A percentile compares a stretch with the other conserved stretches of the same genome.
phyloP scores from a whole-genome alignment of 192 early-diverging fungal genomes.

The Podila epigama region DNA sequence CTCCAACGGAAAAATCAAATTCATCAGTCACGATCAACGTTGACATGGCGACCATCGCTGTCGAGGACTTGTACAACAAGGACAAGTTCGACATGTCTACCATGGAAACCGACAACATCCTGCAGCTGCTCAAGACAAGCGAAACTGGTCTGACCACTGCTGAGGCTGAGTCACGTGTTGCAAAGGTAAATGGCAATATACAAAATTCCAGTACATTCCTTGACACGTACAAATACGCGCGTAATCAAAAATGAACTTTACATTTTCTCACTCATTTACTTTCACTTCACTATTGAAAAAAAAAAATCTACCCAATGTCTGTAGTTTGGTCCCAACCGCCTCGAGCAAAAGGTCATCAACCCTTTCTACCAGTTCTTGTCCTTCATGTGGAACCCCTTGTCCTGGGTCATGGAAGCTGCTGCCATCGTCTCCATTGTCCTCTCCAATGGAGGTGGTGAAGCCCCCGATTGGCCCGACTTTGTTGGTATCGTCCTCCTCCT shows the following conservation, averaged over 20 bases:
- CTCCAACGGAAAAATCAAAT: neutral
- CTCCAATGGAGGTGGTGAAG: slow-evolving; percentile 71
- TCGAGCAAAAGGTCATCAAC: slow-evolving; percentile 80
- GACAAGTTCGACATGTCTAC: slow-evolving; percentile 82
- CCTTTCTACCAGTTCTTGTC: slow-evolving; percentile 86
- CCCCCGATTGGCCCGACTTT: slow-evolving; percentile 87
- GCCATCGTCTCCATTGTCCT: slow-evolving; percentile 82
- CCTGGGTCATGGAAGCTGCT: slow-evolving; percentile 87
- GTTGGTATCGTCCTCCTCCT: slow-evolving; percentile 84
- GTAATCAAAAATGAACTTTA: neutral
- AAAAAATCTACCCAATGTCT: neutral
- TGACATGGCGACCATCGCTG: slow-evolving; percentile 67
- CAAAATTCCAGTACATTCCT: neutral
- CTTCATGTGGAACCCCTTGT: slow-evolving; percentile 85
- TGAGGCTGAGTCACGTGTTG: slow-evolving; percentile 68
- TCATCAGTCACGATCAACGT: slow-evolving; percentile 55
- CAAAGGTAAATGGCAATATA: slow-evolving; percentile 41
- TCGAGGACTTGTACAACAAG: slow-evolving; percentile 81
- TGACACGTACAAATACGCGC: neutral
- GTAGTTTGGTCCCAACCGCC: slow-evolving; percentile 75
- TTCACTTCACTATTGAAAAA: neutral
- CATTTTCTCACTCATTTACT: too few species aligned
- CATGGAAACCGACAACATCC: slow-evolving; percentile 77
- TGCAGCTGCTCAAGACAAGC: slow-evolving; percentile 70
- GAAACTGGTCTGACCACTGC: slow-evolving; percentile 67